A percentile compares a stretch with the other conserved stretches of the same genome.
Conservation (phyloP, 352 stramenopile species). For the Globisporangium ultimum region DNA sequence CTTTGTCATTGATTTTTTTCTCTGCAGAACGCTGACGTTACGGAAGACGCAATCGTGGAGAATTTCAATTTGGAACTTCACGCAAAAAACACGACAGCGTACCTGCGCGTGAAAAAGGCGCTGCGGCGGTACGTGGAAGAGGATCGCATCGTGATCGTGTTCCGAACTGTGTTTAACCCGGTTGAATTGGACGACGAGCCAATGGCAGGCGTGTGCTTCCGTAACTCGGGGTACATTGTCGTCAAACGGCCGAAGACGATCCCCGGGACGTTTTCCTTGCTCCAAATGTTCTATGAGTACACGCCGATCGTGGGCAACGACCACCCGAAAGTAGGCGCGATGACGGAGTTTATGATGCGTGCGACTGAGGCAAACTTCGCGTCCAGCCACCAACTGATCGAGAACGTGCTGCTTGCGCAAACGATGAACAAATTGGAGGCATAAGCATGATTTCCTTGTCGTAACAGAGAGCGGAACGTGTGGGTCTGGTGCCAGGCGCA, state of each 20-base stretch:
- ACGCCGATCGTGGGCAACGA: slow-evolving; percentile 20
- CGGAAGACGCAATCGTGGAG: slow-evolving; percentile 50
- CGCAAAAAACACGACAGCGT: slow-evolving; percentile 35
- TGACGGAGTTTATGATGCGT: slow-evolving; percentile 43
- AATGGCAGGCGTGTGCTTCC: slow-evolving; percentile 37
- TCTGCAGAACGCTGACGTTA: neutral
- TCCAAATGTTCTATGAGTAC: slow-evolving; percentile 29
- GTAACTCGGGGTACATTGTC: slow-evolving; percentile 48
- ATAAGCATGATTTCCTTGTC: no score
- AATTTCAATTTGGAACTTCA: slow-evolving; percentile 47
- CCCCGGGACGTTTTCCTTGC: slow-evolving; percentile 13
- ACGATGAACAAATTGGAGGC: neutral
- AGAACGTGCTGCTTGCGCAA: slow-evolving; percentile 48
- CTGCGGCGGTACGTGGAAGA: slow-evolving; percentile 40
- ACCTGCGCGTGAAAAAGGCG: slow-evolving; percentile 48
- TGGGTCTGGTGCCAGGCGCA: no score
- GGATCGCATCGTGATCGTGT: slow-evolving; percentile 45
- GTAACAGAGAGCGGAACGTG: no score
- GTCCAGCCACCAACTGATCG: slow-evolving; percentile 36
- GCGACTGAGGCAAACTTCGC: slow-evolving; percentile 28
- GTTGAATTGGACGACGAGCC: slow-evolving; percentile 43
- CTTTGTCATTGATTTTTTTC: neutral
- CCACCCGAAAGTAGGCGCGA: slow-evolving; percentile 25
- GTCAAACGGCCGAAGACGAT: slow-evolving; percentile 19
- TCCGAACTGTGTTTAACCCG: slow-evolving; percentile 43